phyloP scores from a whole-genome alignment of 2,329 filamentous ascomycete genomes.

The Pyricularia pennisetigena region DNA sequence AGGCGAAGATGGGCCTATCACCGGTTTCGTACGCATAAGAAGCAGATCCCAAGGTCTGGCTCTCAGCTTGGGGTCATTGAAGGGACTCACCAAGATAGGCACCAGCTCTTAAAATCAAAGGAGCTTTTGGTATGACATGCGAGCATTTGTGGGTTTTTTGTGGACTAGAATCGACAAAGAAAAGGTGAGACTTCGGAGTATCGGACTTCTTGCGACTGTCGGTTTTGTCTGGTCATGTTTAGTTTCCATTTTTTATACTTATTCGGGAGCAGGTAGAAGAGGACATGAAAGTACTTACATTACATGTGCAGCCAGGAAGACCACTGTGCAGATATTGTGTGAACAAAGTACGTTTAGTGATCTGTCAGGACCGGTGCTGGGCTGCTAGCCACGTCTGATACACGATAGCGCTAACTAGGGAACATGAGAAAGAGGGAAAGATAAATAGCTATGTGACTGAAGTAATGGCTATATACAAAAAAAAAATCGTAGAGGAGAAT shows the following conservation, averaged over 20 bases:
- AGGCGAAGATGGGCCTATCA: constrained; percentile 88
- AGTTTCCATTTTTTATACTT: neutral
- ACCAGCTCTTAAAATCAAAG: constrained; percentile 21
- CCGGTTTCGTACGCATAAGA: constrained; percentile 94
- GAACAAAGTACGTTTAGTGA: neutral
- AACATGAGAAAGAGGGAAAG: too few species aligned
- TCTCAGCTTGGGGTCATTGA: constrained; percentile 84
- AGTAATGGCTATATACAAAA: neutral
- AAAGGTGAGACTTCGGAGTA: constrained; percentile 1
- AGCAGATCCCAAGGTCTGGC: constrained; percentile 94
- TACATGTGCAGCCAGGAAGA: neutral
- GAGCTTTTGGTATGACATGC: neutral
- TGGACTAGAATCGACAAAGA: neutral
- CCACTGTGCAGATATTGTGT: too few species aligned
- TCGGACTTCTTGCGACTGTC: neutral
- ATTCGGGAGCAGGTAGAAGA: neutral
- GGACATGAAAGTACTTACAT: neutral
- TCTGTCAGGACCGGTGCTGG: neutral
- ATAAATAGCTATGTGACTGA: neutral
- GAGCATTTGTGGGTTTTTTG: neutral
- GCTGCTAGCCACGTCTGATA: neutral
- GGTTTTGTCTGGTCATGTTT: neutral
- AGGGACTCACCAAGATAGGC: constrained; percentile 80
- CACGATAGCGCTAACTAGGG: neutral
- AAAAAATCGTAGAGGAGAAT: too few species aligned